Evolutionary conservation across 2,329 filamentous ascomycete species (phyloP), one percentile per base, ranked within the genome.

Genomic region (Monilinia vaccinii-corymbosi): DNA sequence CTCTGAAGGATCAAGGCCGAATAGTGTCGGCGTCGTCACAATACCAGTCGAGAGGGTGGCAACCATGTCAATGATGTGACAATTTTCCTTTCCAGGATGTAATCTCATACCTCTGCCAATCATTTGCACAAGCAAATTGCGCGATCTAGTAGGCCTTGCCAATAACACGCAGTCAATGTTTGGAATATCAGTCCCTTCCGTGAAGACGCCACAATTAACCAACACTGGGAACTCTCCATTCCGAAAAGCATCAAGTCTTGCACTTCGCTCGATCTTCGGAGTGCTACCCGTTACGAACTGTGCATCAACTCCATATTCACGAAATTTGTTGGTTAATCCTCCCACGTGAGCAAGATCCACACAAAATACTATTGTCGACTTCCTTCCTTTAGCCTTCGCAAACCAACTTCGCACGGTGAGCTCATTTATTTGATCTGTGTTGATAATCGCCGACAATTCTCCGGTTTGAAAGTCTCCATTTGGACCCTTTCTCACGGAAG

Each of bases 81-180:
- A 99, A 70, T 97, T 84, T 44, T 85, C 76, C 73, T 99, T 99
- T 14, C 82, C 88, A 0, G 85, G 78, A 71, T 90, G 81, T 44
- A 97, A 76, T 46, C 94, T 84, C 84, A 99, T 89, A 5, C 94
- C 94, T 68, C 94, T 83, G 0, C 94, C 94, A 63, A 99, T 96
- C 94, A 99, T 99, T 74, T 99, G 94, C 0, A 97, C 85, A 1
- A 99, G 82, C 2, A 99, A 77, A 67, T 97, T 97, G n/a, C 89
- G 85, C 18, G 94, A 97, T 66, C 87, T 86, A 1, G 94, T 99
- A 0, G 94, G 94, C 28, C 94, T 80, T 4, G 88, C 91, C 10
- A 99, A 80, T 10, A 99, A 71, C 28, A 99, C 83, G 70, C 94
- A 97, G 75, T 99, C 94, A 65, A 99, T 89, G 71, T 96, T 97